Percentiles rank a stretch among this genome's conserved stretches.
These are phyloP conservation scores for Quercus alba DNA, from an alignment of 306 rosid genomes.

Conservation along the genomic window DNA sequence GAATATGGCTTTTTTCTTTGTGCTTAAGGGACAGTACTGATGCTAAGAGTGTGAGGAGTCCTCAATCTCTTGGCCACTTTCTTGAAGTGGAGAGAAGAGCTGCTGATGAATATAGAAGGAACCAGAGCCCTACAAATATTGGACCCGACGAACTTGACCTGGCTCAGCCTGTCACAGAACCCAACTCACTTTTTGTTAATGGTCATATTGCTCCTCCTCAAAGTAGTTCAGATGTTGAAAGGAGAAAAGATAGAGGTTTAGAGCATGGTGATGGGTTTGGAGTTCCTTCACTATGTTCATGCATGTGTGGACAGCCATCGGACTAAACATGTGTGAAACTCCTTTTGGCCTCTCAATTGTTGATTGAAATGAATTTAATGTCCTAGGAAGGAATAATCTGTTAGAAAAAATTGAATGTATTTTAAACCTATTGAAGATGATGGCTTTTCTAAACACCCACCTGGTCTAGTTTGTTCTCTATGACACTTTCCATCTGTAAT, in stretches of 20 bases:
- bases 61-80: slow-evolving; percentile 50
- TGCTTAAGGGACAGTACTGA: slow-evolving; percentile 41
- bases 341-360: not conserved
- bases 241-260: not conserved
- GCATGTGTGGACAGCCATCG: slow-evolving; percentile 32
- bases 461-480: no score
- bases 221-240: slow-evolving; percentile 18
- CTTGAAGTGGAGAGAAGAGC: slow-evolving; percentile 54
- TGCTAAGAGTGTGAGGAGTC: slow-evolving; percentile 14
- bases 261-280: slow-evolving; percentile 25
- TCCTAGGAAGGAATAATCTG: slow-evolving; percentile 1
- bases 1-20: slow-evolving; percentile 35
- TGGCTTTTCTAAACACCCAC: not conserved
- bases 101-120: slow-evolving; percentile 32
- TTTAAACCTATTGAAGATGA: not conserved
- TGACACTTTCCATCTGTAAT: no score
- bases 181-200: slow-evolving; percentile 48
- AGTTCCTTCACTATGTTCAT: slow-evolving; percentile 32
- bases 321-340: not conserved
- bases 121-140: slow-evolving; percentile 18
- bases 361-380: slow-evolving; percentile 1
- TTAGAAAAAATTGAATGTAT: not conserved
- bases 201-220: slow-evolving; percentile 57
- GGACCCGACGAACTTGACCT: slow-evolving; percentile 41
- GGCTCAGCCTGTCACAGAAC: slow-evolving; percentile 22